phyloP scores from a whole-genome alignment of 257 asterid species.

The Przewalskia tangutica region DNA sequence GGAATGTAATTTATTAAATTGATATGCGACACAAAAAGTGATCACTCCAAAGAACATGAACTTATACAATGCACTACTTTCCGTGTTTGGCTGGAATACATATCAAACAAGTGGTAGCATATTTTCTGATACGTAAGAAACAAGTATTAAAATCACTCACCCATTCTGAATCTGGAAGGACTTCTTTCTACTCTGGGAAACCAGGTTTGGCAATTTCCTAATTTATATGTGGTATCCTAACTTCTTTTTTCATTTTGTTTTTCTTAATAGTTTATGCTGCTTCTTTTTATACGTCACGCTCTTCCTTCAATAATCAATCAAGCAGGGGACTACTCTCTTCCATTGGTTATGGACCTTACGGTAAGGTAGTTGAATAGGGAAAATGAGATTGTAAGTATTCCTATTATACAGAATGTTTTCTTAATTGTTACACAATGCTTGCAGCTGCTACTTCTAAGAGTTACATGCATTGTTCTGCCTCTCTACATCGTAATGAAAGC shows the following conservation, averaged over 20 bases:
- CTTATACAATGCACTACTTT: not conserved
- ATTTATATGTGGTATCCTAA: not conserved
- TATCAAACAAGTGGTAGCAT: not conserved
- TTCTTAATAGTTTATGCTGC: constrained; percentile 64
- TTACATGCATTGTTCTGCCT: constrained; percentile 66
- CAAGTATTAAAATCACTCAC: not conserved
- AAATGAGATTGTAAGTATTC: not conserved
- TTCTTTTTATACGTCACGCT: constrained; percentile 62
- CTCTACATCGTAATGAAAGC: constrained; percentile 72
- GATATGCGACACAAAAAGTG: not conserved
- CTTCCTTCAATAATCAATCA: constrained; percentile 59
- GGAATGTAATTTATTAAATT: not conserved
- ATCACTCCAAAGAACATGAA: not conserved
- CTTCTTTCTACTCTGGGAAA: not conserved
- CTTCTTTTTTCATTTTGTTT: not conserved
- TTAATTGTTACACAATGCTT: constrained; percentile 7
- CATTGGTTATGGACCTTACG: constrained; percentile 34
- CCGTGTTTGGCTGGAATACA: not conserved
- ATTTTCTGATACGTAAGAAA: not conserved
- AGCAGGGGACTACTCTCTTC: constrained; percentile 58
- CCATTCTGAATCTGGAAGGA: not conserved
- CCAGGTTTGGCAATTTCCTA: not conserved
- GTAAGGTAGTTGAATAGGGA: constrained; percentile 30
- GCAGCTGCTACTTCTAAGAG: constrained; percentile 60
- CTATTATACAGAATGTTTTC: not conserved